phyloP scores from a whole-genome alignment of 768 basidiomycete species.

The Trametes cubensis region DNA sequence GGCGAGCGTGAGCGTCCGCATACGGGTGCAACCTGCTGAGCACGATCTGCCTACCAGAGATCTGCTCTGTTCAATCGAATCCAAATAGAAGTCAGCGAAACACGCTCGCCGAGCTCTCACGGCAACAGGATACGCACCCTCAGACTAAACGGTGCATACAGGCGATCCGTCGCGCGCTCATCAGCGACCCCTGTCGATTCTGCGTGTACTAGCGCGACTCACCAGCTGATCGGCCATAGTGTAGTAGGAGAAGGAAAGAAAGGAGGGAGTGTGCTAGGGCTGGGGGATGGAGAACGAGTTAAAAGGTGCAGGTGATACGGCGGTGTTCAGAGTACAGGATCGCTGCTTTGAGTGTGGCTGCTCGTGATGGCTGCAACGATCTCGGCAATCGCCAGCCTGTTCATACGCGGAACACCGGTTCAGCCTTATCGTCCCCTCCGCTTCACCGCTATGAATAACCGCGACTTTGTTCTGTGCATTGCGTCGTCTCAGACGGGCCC shows the following conservation, averaged over 20 bases:
- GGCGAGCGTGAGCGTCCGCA: conserved; percentile 6
- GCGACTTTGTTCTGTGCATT: not conserved
- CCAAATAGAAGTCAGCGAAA: conserved; percentile 23
- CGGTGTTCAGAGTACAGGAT: conserved; percentile 14
- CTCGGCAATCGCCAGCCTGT: conserved; percentile 35
- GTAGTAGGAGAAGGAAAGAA: not conserved
- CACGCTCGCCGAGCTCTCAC: conserved; percentile 15
- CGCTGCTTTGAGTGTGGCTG: conserved; percentile 11
- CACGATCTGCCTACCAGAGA: conserved; percentile 64
- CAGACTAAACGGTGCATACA: conserved; percentile 25
- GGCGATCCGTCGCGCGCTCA: not conserved
- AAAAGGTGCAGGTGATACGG: conserved; percentile 24
- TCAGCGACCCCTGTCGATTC: conserved; percentile 8
- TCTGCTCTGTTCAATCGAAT: conserved; percentile 67
- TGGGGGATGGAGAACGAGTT: conserved; percentile 11
- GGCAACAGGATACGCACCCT: conserved; percentile 28
- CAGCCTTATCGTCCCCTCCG: conserved; percentile 15
- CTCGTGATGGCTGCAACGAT: conserved; percentile 24
- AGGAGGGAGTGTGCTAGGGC: conserved; percentile 13
- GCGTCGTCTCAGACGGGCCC: not conserved
- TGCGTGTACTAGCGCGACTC: conserved; percentile 27
- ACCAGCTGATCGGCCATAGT: conserved; percentile 60
- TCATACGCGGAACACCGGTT: conserved; percentile 12
- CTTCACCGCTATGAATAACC: not conserved
- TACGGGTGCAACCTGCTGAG: not conserved